These are phyloP conservation scores for Fusarium miscanthi DNA, from an alignment of 2,329 filamentous ascomycete genomes.

Conservation along the genomic window DNA sequence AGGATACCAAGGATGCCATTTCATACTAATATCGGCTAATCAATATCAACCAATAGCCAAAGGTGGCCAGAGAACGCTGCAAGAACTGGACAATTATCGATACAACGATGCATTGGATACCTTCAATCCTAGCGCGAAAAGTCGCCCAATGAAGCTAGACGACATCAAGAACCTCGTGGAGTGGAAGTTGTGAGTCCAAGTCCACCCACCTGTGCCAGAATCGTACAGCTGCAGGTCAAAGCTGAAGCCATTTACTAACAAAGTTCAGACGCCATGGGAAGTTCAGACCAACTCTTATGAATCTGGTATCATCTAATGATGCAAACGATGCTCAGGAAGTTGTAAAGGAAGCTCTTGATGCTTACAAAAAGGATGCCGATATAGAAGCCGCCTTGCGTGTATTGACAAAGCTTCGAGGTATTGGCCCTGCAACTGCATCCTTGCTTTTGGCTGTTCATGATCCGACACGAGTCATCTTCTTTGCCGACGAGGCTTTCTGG, in stretches of 20 bases:
- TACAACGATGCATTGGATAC: slow-evolving; percentile 63
- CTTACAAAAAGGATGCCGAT: slow-evolving; percentile 55
- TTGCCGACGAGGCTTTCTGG: slow-evolving; percentile 81
- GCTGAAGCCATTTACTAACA: slow-evolving; percentile 1
- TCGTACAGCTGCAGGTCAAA: background rate
- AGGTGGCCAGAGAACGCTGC: slow-evolving; percentile 61
- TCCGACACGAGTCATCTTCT: slow-evolving; percentile 73
- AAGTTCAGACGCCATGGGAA: slow-evolving; percentile 66
- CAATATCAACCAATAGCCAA: slow-evolving; percentile 52
- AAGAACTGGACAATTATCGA: slow-evolving; percentile 69
- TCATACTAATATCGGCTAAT: slow-evolving; percentile 7
- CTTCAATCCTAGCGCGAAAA: slow-evolving; percentile 54
- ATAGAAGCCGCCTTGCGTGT: slow-evolving; percentile 62
- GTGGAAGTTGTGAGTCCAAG: slow-evolving; percentile 74
- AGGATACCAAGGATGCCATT: background rate
- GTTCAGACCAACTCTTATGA: slow-evolving; percentile 70
- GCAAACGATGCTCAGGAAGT: slow-evolving; percentile 57
- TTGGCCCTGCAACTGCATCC: slow-evolving; percentile 83
- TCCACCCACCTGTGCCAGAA: background rate
- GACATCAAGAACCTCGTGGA: slow-evolving; percentile 72
- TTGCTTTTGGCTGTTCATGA: slow-evolving; percentile 75
- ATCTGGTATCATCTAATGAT: slow-evolving; percentile 71
- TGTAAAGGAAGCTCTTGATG: slow-evolving; percentile 63
- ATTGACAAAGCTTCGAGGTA: slow-evolving; percentile 73
- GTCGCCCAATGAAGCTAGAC: slow-evolving; percentile 61